Base-by-base conservation (phyloP, 306 rosid species). In the Rosa chinensis region DNA sequence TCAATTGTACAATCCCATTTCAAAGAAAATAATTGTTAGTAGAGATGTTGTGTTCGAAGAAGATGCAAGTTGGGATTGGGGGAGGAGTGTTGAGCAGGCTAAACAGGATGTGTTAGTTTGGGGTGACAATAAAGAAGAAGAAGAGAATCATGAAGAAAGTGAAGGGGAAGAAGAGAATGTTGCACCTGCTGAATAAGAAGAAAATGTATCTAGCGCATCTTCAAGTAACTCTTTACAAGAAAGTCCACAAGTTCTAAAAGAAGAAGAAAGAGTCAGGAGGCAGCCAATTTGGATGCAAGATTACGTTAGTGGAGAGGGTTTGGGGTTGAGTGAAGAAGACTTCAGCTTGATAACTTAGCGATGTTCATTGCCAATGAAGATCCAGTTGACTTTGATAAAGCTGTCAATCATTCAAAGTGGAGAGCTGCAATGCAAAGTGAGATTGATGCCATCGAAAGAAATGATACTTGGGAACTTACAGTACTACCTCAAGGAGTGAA, bases 391-490 rank as follows among this genome's bases (percentile, higher is more conserved):
- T 58, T 10, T 43, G 71, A 76, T 4, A 59, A 44, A 18, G 32
- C 20, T 12, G 20, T 5, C 17, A 13, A 40, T 4, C 6, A 47
- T 23, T 23, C 6, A 10, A 25, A 28, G 5, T 61, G 72, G 44
- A 44, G 40, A 9, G 25, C 1, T 6, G 42, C 59, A 0, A 59
- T 76, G 79, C 5, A 44, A 40, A 13, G 1, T 11, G 58, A 76
- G 6, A 76, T 59, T 1, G 28, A 21, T 7, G 28, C 71, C 0
- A 62, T 61, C 2, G 16, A 12, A 44, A 23, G 8, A 0, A 76
- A 76, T 44, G 25, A 23, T 13, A 76, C 71, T 1, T 76, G 79
- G 71, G 71, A 76, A 47, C 28, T 76, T 21, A 61, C 16, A 5
- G 16, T 23, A 1, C 25, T 76, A 47, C 71, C 59, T 35, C 4